Evolutionary conservation across 176 grass and related monocot species (phyloP).

Genomic region (Rhipidocladum racemiflorum): DNA sequence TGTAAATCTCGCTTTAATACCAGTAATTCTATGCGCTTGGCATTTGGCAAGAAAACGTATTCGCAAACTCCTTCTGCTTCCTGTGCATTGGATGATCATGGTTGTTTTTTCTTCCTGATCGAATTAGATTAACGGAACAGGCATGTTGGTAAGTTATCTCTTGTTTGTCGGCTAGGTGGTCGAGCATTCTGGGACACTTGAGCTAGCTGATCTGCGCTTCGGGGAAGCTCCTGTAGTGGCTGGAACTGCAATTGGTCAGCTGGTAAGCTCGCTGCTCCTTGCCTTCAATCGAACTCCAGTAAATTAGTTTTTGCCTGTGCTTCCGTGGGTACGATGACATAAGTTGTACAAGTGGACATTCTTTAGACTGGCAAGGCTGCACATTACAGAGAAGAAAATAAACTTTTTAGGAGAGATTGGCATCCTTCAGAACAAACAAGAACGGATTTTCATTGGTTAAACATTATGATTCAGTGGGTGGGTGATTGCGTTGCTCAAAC

Average conservation of each 20-base stretch:
- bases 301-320: neutral
- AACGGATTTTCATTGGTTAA: neutral
- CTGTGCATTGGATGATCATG: neutral
- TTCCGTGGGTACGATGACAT: neutral
- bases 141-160: neutral
- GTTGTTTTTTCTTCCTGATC: neutral
- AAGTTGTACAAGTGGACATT: neutral
- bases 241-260: slow-evolving; percentile 56
- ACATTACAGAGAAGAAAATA: neutral
- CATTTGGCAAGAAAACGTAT: neutral
- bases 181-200: slow-evolving; percentile 68
- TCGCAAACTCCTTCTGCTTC: neutral
- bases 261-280: slow-evolving; percentile 43
- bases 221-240: slow-evolving; percentile 41
- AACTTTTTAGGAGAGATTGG: neutral
- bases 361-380: neutral
- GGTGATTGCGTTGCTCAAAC: neutral
- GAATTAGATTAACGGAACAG: neutral
- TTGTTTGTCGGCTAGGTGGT: slow-evolving; percentile 49
- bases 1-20: neutral
- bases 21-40: neutral
- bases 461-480: neutral
- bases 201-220: slow-evolving; percentile 39
- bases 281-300: neutral
- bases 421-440: neutral